A percentile compares a stretch with the other conserved stretches of the same genome.
These are phyloP conservation scores for Chaetomiaceae sp. DNA, from an alignment of 2,329 filamentous ascomycete genomes.

Conservation along the genomic window DNA sequence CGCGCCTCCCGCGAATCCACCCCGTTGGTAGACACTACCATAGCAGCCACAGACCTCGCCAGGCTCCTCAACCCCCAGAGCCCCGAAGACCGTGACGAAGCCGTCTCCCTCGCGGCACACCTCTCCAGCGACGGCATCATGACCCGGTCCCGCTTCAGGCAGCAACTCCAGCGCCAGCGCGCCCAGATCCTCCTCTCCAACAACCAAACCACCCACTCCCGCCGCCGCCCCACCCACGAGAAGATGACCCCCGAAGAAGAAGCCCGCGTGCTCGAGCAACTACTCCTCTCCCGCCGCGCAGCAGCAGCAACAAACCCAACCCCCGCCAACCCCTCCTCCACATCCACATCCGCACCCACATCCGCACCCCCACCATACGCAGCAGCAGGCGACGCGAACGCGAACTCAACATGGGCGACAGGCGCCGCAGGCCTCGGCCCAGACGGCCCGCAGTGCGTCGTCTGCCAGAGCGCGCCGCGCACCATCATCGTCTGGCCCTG, in stretches of 20 bases:
- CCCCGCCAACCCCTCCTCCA: background rate
- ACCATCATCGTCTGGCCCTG: constrained; percentile 96
- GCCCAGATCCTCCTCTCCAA: constrained; percentile 56
- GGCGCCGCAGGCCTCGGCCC: constrained; percentile 68
- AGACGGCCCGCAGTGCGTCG: constrained; percentile 79
- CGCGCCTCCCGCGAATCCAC: constrained; percentile 45
- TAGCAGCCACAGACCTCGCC: constrained; percentile 67
- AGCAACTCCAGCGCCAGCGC: constrained; percentile 63
- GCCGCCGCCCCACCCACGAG: background rate
- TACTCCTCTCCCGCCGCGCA: constrained; percentile 50
- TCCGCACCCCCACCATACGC: background rate
- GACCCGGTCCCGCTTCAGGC: constrained; percentile 74
- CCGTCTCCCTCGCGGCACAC: constrained; percentile 74
- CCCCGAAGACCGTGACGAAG: constrained; percentile 73
- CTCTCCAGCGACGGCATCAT: constrained; percentile 66
- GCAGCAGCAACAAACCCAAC: too few relatives aligned
- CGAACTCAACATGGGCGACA: constrained; percentile 50
- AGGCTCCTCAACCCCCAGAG: constrained; percentile 76
- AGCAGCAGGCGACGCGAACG: background rate
- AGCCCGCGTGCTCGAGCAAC: constrained; percentile 55
- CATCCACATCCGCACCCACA: background rate
- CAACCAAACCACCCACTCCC: constrained; percentile 30
- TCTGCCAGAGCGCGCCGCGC: constrained; percentile 81
- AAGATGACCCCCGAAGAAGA: constrained; percentile 54
- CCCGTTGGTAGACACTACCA: constrained; percentile 55